These are phyloP conservation scores for Antitrichia curtipendula DNA, from an alignment of 225 moss, liverwort and hornwort species.

Conservation along the genomic window DNA sequence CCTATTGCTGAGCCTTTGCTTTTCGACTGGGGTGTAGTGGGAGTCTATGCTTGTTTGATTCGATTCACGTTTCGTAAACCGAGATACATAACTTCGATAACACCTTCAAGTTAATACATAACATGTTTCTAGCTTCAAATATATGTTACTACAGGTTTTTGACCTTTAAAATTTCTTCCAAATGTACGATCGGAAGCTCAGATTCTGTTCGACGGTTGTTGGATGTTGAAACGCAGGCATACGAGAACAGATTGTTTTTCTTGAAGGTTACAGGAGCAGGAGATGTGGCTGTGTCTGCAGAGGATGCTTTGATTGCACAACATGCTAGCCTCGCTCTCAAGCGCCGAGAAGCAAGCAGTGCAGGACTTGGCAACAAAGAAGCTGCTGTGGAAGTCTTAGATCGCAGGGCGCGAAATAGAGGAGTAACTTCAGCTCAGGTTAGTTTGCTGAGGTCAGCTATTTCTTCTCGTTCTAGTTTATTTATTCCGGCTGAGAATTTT, in stretches of 20 bases:
- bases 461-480: not conserved
- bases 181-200: not conserved
- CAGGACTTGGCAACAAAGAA: conserved; percentile 19
- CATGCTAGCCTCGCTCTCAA: conserved; percentile 66
- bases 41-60: not conserved
- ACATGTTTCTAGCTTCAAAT: not conserved
- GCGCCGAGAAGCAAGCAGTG: conserved; percentile 38
- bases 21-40: not conserved
- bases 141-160: not conserved
- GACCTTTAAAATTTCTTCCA: not conserved
- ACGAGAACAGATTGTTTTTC: conserved; percentile 76
- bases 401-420: conserved; percentile 35
- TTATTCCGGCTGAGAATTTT: not conserved
- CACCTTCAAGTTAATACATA: not conserved
- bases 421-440: conserved; percentile 42
- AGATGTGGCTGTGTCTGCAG: conserved; percentile 63
- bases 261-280: conserved; percentile 69
- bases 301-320: conserved; percentile 85
- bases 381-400: conserved; percentile 24
- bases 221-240: conserved; percentile 38
- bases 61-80: not conserved
- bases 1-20: not conserved
- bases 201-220: not conserved
- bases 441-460: not conserved
- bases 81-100: not conserved